Base-by-base conservation (phyloP, 129 eudicot species). In the Flaveria robusta region DNA sequence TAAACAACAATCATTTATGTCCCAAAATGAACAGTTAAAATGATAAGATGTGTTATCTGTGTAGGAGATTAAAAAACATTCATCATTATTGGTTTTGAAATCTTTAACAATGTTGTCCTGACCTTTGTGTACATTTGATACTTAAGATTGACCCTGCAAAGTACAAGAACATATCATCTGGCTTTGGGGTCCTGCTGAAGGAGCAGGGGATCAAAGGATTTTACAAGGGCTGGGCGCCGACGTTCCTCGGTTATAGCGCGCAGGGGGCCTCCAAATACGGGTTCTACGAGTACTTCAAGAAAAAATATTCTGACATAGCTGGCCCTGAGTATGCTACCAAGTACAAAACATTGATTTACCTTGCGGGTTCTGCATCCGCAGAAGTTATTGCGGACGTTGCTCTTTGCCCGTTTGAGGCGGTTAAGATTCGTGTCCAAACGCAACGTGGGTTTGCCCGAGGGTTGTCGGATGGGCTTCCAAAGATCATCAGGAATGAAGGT, bases 391-490 rank as follows among this genome's bases (percentile, higher is more conserved):
- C 98, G 9, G 95, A 87, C 34, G 75, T 93, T 69, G 95, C 95
- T 2, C 96, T 93, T 56, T 93, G 95, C 68, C 98, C 98, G 26
- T 85, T 93, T 55, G 98, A 90, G 84, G 98, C 98, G 0, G 95
- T 90, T 16, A 93, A 93, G 87, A 94, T 93, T 76, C 96, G 98
- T 41, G 96, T 93, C 27, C 98, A 93, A 77, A 93, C 98, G 52
- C 96, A 93, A 68, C 96, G 96, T 47, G 89, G 89, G 29, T 93
- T 90, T 20, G 98, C 98, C 39, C 83, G 67, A 50, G 96, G 98
- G 10, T 70, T 93, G 74, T 79, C 91, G 0, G 96, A 93, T 56
- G 96, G 96, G 15, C 72, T 93, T 34, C 98, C 98, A 23, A 93
- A 93, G 80, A 74, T 93, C 60, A 39, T 93, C 84, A 86, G 60